phyloP scores from a whole-genome alignment of 2,329 filamentous ascomycete genomes.

The Epicoccum sorghinum region DNA sequence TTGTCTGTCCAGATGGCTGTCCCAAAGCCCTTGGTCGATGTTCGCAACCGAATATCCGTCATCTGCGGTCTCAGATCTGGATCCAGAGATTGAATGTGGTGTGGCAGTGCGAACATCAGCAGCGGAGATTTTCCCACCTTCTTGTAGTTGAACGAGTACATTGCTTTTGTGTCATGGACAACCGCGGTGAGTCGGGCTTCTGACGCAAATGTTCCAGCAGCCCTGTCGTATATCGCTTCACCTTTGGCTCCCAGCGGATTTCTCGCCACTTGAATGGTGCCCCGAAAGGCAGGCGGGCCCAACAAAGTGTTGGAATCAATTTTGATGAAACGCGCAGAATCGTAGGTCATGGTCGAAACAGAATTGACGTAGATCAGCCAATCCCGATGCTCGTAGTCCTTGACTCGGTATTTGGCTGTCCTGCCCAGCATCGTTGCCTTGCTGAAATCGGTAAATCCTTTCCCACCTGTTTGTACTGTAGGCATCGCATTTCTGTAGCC shows the following conservation, averaged over 20 bases:
- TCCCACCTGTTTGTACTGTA: constrained; percentile 69
- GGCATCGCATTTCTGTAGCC: constrained; percentile 75
- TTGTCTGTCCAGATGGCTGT: constrained; percentile 67
- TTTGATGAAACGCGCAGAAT: constrained; percentile 67
- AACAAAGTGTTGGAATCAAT: constrained; percentile 69
- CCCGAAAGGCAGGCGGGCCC: constrained; percentile 72
- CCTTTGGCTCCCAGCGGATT: constrained; percentile 63
- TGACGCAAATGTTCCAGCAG: constrained; percentile 76
- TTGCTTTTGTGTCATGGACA: constrained; percentile 60
- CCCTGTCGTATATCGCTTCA: constrained; percentile 74
- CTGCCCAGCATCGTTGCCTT: constrained; percentile 63
- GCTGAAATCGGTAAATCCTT: constrained; percentile 74
- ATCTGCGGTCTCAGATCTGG: constrained; percentile 55
- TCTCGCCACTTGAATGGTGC: constrained; percentile 83
- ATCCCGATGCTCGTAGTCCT: constrained; percentile 67
- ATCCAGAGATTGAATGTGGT: constrained; percentile 81
- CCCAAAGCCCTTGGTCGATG: constrained; percentile 83
- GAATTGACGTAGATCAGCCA: constrained; percentile 80
- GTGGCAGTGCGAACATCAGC: constrained; percentile 86
- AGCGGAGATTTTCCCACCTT: constrained; percentile 72
- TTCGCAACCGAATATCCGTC: constrained; percentile 69
- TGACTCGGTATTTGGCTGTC: constrained; percentile 76
- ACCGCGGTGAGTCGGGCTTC: constrained; percentile 69
- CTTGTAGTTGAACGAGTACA: constrained; percentile 75
- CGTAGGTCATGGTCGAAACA: constrained; percentile 60